Conservation (phyloP, 192 early-diverging fungal species). For the Dissophora ornata region DNA sequence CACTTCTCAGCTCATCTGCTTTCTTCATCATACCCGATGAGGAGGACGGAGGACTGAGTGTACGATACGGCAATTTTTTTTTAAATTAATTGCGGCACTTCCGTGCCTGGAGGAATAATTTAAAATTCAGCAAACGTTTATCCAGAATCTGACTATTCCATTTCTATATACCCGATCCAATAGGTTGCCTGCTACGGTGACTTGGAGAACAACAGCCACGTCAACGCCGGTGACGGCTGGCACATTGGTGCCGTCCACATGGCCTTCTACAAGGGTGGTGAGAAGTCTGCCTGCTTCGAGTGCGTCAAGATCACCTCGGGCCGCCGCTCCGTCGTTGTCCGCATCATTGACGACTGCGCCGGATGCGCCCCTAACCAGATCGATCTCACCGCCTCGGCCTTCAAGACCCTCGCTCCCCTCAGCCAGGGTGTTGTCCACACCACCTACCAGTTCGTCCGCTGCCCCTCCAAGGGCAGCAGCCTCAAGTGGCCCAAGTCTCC, state of each 20-base stretch:
- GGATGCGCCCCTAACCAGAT: slow-evolving; percentile 43
- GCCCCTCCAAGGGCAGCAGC: slow-evolving; percentile 27
- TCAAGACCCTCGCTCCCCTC: slow-evolving; percentile 30
- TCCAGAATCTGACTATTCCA: background rate
- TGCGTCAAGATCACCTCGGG: slow-evolving; percentile 38
- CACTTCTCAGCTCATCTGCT: too few species aligned
- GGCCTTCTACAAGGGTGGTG: slow-evolving; percentile 11
- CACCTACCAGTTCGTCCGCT: slow-evolving; percentile 41
- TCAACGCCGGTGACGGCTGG: slow-evolving; percentile 40
- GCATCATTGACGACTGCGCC: slow-evolving; percentile 51
- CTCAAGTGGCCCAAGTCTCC: slow-evolving; percentile 51
- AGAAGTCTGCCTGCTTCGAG: slow-evolving; percentile 41
- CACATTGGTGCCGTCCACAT: slow-evolving; percentile 51
- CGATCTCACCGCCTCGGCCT: slow-evolving; percentile 50
- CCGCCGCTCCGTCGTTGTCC: slow-evolving; percentile 28
- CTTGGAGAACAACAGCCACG: slow-evolving; percentile 33
- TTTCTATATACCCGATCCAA: too few species aligned
- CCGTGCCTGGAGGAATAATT: too few species aligned
- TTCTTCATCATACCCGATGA: too few species aligned
- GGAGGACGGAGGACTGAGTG: slow-evolving; percentile 1
- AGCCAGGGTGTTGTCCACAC: slow-evolving; percentile 31
- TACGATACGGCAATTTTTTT: too few species aligned
- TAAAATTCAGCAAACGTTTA: background rate
- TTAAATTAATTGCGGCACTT: background rate
- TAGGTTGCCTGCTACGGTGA: slow-evolving; percentile 49